Conservation (phyloP, 2,329 filamentous ascomycete genomes). For the Diaporthe nobilis region DNA sequence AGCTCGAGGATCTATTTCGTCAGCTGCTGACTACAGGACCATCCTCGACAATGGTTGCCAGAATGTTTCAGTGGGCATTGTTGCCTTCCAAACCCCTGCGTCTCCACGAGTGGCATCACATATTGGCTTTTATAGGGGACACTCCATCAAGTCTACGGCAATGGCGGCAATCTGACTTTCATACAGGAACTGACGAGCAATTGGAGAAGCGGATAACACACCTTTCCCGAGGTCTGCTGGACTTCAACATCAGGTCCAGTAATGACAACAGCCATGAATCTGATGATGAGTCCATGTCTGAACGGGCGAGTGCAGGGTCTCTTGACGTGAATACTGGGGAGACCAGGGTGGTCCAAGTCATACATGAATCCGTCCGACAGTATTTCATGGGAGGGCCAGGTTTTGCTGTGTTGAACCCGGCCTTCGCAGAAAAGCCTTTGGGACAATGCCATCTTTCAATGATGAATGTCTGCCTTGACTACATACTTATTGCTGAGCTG, state of each 20-base stretch:
- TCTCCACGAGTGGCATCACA: slow-evolving; percentile 14
- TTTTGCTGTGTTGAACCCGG: neutral
- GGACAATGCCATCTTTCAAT: neutral
- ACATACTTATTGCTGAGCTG: neutral
- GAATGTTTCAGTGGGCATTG: neutral
- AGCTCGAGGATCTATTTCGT: neutral
- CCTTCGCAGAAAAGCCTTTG: neutral
- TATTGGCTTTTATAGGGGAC: neutral
- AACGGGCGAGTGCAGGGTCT: neutral
- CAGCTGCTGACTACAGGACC: neutral
- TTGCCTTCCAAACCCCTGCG: neutral
- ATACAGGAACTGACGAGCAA: neutral
- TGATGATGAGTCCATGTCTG: neutral
- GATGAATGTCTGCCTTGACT: neutral
- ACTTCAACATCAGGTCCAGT: neutral
- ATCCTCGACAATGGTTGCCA: neutral
- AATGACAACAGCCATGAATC: neutral
- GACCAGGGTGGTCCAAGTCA: neutral
- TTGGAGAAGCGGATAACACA: neutral
- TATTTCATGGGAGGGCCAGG: neutral
- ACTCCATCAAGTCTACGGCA: neutral
- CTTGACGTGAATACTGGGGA: neutral
- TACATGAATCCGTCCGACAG: neutral
- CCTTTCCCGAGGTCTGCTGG: neutral
- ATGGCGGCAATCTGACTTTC: neutral